A percentile compares a stretch with the other conserved stretches of the same genome.
Evolutionary conservation across 352 stramenopile species (phyloP).

Genomic region (Pythium sukuiense): DNA sequence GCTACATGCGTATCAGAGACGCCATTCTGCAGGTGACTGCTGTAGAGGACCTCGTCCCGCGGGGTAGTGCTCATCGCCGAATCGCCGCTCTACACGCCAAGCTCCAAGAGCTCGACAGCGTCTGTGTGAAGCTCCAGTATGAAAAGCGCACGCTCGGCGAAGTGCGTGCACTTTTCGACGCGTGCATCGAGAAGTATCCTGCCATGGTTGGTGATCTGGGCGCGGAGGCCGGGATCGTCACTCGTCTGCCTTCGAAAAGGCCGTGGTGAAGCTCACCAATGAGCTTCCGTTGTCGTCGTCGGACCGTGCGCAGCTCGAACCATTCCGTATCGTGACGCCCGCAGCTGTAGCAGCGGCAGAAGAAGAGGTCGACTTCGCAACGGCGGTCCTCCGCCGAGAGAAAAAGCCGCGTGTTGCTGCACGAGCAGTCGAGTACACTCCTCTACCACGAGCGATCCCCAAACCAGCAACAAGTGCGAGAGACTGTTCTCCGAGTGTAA

Average conservation of each 20-base stretch:
- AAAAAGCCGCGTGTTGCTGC: no score
- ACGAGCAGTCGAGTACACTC: no score
- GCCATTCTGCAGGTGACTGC: constrained; percentile 16
- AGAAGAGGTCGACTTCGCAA: no score
- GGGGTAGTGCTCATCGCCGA: constrained; percentile 15
- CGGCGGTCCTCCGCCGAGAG: no score
- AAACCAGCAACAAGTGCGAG: no score
- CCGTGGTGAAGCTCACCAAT: neutral
- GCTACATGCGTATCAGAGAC: constrained; percentile 25
- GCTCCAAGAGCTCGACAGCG: constrained; percentile 25
- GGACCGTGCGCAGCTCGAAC: no score
- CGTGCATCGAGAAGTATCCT: constrained; percentile 15
- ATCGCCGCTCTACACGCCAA: constrained; percentile 9
- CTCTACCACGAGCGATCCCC: no score
- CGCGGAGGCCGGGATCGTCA: neutral
- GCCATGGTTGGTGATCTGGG: constrained; percentile 12
- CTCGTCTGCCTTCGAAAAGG: neutral
- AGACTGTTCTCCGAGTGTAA: no score
- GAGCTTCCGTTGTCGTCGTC: neutral
- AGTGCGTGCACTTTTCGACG: constrained; percentile 18
- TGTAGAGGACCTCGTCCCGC: constrained; percentile 27
- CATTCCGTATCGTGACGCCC: no score
- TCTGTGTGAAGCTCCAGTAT: constrained; percentile 20
- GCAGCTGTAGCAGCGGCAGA: no score
- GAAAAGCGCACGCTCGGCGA: constrained; percentile 13